phyloP scores from a whole-genome alignment of 306 rosid species.

The Echinosophora koreensis region DNA sequence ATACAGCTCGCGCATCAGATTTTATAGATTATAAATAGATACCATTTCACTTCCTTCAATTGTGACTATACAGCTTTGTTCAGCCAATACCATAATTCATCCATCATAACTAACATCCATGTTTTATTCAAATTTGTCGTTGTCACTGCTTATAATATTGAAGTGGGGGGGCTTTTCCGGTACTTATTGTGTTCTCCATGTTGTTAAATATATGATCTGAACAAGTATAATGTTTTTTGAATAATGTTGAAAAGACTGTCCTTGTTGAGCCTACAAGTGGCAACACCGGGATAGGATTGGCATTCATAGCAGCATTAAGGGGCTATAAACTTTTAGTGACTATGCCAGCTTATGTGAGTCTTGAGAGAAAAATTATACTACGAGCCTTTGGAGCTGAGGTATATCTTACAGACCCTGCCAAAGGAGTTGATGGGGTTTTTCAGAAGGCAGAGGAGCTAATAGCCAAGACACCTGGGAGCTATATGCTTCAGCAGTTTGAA shows the following conservation, averaged over 20 bases:
- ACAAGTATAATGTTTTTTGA: conserved; percentile 37
- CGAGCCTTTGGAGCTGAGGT: conserved; percentile 89
- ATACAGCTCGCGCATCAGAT: no score
- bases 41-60: neutral
- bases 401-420: conserved; percentile 67
- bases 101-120: conserved; percentile 9
- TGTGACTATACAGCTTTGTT: neutral
- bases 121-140: conserved; percentile 1
- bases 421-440: conserved; percentile 59
- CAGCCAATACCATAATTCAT: neutral
- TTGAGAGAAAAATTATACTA: conserved; percentile 73
- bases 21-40: neutral
- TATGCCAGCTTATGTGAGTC: conserved; percentile 70
- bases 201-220: conserved; percentile 43
- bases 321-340: conserved; percentile 70
- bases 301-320: conserved; percentile 73
- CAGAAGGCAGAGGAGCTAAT: conserved; percentile 66
- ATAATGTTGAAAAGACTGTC: conserved; percentile 59
- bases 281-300: conserved; percentile 90
- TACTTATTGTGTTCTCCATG: conserved; percentile 1
- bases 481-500: conserved; percentile 63
- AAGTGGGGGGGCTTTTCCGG: conserved; percentile 2
- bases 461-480: conserved; percentile 62
- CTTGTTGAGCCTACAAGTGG: conserved; percentile 84
- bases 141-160: conserved; percentile 27